Evolutionary conservation across 179 eudicot genomes (phyloP), one percentile per base, ranked within the genome.

Genomic region (Silene coronaria): DNA sequence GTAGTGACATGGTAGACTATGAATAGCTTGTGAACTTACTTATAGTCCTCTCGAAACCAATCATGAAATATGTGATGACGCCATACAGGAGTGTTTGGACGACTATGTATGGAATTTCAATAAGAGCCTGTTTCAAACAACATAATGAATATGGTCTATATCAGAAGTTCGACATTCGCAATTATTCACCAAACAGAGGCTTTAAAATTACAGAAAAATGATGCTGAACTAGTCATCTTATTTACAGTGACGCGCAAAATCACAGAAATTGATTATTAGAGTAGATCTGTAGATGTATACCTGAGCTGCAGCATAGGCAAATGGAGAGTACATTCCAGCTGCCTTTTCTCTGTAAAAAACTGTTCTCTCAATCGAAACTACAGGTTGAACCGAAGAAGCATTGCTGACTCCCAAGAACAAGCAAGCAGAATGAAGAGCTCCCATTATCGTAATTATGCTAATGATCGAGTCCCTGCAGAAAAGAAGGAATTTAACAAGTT

Each of bases 321-420:
- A 59, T 36, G 99, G 87, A 66, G 97, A 88, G 77, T 89, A 92
- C 98, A 95, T 87, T 78, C 99, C 96, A 68, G 99, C 99, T 59
- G 97, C 95, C 76, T 77, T 92, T 82, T 95, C 99, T 82, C 97
- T 78, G 78, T 95, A 95, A 82, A 90, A 95, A 53, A 95, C 99
- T 22, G 93, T 81, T 82, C 99, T 90, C 73, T 89, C 99, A 74
- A 90, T 85, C 38, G 99, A 82, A 80, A 95, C 81, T 45, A 95
- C 80, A 32, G 99, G 97, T 78, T 95, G 99, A 55, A 95, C 97
- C 6, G 97, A 86, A 12, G 97, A 85, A 64, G 99, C 83, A 77
- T 95, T 95, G 76, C 87, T 92, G 57, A 95, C 89, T 10, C 99
- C 99, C 80, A 95, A 79, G 82, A 92, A 95, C 85, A 92, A 61